Percentiles rank a stretch among this genome's conserved stretches.
Evolutionary conservation across 164 flowering plant genomes (phyloP).

Genomic region (Nymphaea thermarum): DNA sequence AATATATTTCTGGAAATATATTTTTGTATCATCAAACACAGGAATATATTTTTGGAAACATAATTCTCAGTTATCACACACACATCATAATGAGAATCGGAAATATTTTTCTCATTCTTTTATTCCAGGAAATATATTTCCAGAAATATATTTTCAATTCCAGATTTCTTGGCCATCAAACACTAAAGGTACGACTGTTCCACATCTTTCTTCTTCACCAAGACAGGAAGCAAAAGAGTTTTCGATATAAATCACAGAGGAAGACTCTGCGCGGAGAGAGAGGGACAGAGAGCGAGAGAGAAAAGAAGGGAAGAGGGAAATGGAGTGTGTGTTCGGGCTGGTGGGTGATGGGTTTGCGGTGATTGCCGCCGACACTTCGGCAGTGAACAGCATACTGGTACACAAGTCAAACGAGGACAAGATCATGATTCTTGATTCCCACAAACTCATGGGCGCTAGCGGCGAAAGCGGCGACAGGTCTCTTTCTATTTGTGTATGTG

Average conservation of each 20-base stretch:
- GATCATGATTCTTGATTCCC: constrained; percentile 87
- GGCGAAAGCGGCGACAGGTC: constrained; percentile 37
- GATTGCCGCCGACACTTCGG: constrained; percentile 85
- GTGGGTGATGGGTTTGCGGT: constrained; percentile 83
- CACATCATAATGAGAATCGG: too few relatives aligned
- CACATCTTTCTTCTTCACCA: neutral
- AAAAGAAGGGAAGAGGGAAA: constrained; percentile 9
- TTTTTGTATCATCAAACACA: too few relatives aligned
- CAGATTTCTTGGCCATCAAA: too few relatives aligned
- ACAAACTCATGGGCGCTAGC: constrained; percentile 91
- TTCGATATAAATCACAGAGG: neutral
- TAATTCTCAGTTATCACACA: too few relatives aligned
- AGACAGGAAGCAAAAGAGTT: neutral
- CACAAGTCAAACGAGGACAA: constrained; percentile 95
- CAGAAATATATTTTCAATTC: too few relatives aligned
- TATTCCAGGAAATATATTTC: too few relatives aligned
- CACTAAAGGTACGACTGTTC: too few relatives aligned
- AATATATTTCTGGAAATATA: too few relatives aligned
- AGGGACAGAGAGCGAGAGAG: neutral
- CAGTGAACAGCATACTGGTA: constrained; percentile 82
- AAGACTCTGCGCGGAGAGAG: neutral
- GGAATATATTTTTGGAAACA: too few relatives aligned
- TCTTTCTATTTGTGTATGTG: neutral
- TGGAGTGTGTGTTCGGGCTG: constrained; percentile 95
- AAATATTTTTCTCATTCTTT: too few relatives aligned